phyloP scores from a whole-genome alignment of 1,139 yeast genomes.

The Hanseniaspora gamundiae region DNA sequence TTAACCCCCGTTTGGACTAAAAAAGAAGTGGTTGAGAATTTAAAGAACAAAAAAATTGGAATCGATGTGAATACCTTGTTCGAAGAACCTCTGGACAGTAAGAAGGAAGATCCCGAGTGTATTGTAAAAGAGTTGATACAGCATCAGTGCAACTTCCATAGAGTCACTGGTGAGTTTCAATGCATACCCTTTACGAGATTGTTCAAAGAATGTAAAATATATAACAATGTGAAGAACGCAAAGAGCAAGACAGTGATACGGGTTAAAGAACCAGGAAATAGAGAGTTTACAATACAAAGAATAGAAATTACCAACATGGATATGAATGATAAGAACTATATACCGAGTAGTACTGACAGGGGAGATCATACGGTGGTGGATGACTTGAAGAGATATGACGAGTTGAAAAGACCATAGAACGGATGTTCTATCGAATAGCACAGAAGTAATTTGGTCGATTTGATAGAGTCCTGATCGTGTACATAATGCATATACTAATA shows the following conservation, averaged over 20 bases:
- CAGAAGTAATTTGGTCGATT: no score
- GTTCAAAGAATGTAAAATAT: not conserved
- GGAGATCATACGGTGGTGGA: not conserved
- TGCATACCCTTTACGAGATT: slow-evolving; percentile 1
- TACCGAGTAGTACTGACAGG: no score
- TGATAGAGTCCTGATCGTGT: no score
- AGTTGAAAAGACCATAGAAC: no score
- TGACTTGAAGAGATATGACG: not conserved
- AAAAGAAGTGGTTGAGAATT: not conserved
- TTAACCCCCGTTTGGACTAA: slow-evolving; percentile 2
- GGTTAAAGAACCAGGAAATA: not conserved
- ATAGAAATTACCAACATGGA: not conserved
- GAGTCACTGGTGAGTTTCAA: not conserved
- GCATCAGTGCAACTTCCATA: not conserved
- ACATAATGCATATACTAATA: no score
- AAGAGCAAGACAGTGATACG: not conserved
- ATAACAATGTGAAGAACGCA: not conserved
- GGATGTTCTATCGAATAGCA: no score
- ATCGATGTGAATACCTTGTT: not conserved
- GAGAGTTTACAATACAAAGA: not conserved
- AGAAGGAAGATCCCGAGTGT: not conserved
- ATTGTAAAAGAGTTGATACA: slow-evolving; percentile 3
- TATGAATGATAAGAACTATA: not conserved
- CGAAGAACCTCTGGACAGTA: not conserved
- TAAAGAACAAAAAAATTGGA: not conserved